Percentiles rank a stretch among this genome's conserved stretches.
Conservation (phyloP, 306 rosid species). For the Dicorynia guianensis region DNA sequence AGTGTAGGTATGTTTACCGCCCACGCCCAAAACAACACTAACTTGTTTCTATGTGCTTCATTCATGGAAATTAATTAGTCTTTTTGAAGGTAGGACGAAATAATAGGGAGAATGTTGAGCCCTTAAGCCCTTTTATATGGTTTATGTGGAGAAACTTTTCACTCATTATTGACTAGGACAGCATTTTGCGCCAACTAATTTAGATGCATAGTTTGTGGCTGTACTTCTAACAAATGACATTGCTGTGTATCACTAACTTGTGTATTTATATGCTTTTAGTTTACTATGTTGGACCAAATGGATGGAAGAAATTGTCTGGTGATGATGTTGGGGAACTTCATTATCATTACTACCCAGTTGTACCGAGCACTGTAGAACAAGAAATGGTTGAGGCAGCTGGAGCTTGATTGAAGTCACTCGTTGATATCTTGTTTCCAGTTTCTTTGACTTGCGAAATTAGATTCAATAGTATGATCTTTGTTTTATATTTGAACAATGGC, state of each 20-base stretch:
- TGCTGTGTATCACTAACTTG: constrained; percentile 18
- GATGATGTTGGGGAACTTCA: constrained; percentile 94
- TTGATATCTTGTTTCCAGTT: not conserved
- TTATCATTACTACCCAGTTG: constrained; percentile 73
- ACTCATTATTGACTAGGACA: not conserved
- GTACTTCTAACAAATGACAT: constrained; percentile 10
- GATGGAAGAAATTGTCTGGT: constrained; percentile 92
- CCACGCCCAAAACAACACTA: too few relatives aligned
- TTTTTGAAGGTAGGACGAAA: too few relatives aligned
- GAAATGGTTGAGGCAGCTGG: constrained; percentile 67
- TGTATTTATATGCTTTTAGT: constrained; percentile 53
- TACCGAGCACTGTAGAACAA: constrained; percentile 66
- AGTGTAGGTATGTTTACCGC: too few relatives aligned
- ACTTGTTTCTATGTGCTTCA: too few relatives aligned
- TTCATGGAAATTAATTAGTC: too few relatives aligned
- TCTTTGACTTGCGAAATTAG: not conserved
- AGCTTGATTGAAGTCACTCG: constrained; percentile 24
- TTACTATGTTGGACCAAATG: constrained; percentile 79
- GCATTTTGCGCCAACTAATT: not conserved
- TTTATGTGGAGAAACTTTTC: not conserved
- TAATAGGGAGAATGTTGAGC: too few relatives aligned
- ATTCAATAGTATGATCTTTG: not conserved
- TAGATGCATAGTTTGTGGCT: constrained; percentile 23
- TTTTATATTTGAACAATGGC: not conserved
- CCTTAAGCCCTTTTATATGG: not conserved